Evolutionary conservation across 2,329 filamentous ascomycete genomes (phyloP).

Genomic region (Fusarium marasasianum): DNA sequence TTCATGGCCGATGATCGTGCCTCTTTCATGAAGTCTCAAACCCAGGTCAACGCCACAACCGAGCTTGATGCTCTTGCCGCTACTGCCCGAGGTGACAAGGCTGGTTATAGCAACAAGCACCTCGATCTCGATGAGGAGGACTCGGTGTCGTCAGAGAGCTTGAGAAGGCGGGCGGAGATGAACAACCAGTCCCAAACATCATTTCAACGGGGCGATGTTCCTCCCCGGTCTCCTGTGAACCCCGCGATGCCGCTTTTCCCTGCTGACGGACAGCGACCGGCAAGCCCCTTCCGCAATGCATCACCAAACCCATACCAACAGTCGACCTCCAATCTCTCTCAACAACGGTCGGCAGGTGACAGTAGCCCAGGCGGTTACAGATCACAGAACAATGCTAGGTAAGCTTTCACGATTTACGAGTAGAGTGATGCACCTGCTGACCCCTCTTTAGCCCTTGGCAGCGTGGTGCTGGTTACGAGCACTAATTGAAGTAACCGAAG

Average conservation of each 20-base stretch:
- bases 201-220: constrained; percentile 44
- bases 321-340: constrained; percentile 44
- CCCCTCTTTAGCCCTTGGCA: constrained; percentile 53
- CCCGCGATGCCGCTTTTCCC: constrained; percentile 57
- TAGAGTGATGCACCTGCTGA: constrained; percentile 26
- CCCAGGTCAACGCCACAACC: constrained; percentile 78
- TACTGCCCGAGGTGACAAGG: constrained; percentile 86
- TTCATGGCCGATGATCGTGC: constrained; percentile 96
- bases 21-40: constrained; percentile 97
- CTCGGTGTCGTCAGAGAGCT: constrained; percentile 51
- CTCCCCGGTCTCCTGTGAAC: constrained; percentile 52
- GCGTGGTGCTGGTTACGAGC: constrained; percentile 57
- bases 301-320: constrained; percentile 50
- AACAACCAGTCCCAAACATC: constrained; percentile 46
- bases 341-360: constrained; percentile 47
- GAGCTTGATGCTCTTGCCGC: constrained; percentile 91
- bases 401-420: constrained; percentile 1
- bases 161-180: constrained; percentile 49
- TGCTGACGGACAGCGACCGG: constrained; percentile 47
- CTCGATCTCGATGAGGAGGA: constrained; percentile 55
- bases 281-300: constrained; percentile 49
- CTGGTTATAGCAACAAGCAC: constrained; percentile 61
- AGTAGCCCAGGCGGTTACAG: constrained; percentile 48
- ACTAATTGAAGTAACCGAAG: constrained; percentile 38
- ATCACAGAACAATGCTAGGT: constrained; percentile 54